Percentiles rank a stretch among this genome's conserved stretches.
Conservation (phyloP, 2,329 filamentous ascomycete genomes). For the Fusarium coffeatum region DNA sequence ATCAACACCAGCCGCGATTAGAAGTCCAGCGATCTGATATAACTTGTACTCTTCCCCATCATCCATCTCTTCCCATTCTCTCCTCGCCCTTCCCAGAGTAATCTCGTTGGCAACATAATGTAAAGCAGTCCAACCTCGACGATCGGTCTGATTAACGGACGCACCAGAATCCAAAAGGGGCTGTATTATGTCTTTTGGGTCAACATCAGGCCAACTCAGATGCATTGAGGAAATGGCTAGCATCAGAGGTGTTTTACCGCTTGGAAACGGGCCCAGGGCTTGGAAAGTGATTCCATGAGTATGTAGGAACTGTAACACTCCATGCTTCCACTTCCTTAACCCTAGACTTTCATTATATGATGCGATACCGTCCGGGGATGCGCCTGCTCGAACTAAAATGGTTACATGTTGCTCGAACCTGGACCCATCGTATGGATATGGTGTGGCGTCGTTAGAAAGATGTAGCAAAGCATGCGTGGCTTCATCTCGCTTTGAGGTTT, state of each 20-base stretch:
- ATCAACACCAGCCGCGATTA: slow-evolving; percentile 4
- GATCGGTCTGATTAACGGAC: slow-evolving; percentile 8
- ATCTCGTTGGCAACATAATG: slow-evolving; percentile 21
- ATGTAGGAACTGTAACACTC: background rate
- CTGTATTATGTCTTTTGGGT: background rate
- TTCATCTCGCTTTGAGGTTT: background rate
- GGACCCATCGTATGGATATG: background rate
- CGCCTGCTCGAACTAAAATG: background rate
- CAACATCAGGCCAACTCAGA: accelerated
- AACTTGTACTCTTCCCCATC: slow-evolving; percentile 6
- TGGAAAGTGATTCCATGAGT: background rate
- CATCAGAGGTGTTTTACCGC: slow-evolving; percentile 9
- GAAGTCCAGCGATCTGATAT: background rate
- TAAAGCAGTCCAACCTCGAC: slow-evolving; percentile 11
- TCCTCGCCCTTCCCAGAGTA: slow-evolving; percentile 10
- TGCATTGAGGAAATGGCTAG: background rate
- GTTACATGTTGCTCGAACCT: background rate
- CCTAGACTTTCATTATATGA: background rate
- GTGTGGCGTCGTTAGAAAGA: background rate
- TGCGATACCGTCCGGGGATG: background rate
- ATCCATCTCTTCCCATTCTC: background rate
- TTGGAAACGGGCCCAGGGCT: background rate
- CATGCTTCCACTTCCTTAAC: background rate
- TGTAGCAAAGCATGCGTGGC: slow-evolving; percentile 1
- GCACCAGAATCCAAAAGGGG: slow-evolving; percentile 10